Evolutionary conservation across 495 filamentous ascomycete species (phyloP).

Genomic region (Pyrenula aspistea): DNA sequence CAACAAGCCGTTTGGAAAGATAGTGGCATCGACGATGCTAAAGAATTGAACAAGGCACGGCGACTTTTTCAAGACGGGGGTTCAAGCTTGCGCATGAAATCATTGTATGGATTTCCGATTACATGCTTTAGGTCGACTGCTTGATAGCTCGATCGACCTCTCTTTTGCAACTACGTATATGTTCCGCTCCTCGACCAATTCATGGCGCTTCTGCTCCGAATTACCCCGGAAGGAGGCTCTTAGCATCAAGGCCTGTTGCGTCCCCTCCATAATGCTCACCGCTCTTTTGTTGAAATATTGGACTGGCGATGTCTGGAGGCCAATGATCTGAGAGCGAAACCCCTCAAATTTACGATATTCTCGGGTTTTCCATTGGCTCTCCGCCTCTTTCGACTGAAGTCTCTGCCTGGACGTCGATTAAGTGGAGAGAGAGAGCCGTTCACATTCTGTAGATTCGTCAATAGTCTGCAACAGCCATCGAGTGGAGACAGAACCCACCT

Average conservation of each 20-base stretch:
- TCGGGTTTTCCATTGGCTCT: too few relatives aligned
- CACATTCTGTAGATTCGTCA: neutral
- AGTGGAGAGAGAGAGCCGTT: neutral
- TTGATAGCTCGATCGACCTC: neutral
- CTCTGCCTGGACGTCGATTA: neutral
- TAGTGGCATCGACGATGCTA: too few relatives aligned
- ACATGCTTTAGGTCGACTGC: neutral
- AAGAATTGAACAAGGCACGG: too few relatives aligned
- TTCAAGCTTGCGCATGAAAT: neutral
- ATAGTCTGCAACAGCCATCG: neutral
- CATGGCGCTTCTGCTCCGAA: neutral
- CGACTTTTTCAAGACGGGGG: too few relatives aligned
- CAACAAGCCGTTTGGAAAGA: too few relatives aligned
- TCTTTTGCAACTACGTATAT: neutral
- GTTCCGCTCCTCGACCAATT: neutral
- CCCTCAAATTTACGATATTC: neutral
- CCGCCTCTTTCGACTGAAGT: neutral
- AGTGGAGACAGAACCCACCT: constrained; percentile 28
- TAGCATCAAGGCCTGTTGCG: neutral
- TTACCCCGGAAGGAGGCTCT: neutral
- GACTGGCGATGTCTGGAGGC: neutral
- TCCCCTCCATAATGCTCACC: neutral
- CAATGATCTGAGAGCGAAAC: neutral
- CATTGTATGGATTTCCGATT: neutral
- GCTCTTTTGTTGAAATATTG: neutral